phyloP scores from a whole-genome alignment of 148 eudicot species.

The Rhododendron mucronatum region DNA sequence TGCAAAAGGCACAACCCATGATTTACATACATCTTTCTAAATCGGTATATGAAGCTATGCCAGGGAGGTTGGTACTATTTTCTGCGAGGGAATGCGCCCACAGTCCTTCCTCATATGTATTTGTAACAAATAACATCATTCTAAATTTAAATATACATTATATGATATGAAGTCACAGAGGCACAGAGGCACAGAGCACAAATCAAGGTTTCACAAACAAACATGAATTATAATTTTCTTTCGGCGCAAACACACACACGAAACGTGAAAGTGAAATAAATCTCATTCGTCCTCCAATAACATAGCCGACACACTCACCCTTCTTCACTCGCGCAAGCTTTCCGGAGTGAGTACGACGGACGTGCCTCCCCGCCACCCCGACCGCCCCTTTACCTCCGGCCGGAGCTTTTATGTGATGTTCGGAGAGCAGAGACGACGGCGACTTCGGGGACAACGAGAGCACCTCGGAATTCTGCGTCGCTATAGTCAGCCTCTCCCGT shows the following conservation, averaged over 20 bases:
- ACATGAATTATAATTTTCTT: background rate
- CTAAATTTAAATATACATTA: background rate
- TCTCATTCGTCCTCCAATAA: background rate
- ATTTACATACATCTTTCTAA: background rate
- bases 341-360: constrained; percentile 86
- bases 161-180: background rate
- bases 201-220: background rate
- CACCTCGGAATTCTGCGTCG: constrained; percentile 55
- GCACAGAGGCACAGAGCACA: background rate
- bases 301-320: constrained; percentile 36
- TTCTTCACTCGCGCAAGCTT: constrained; percentile 67
- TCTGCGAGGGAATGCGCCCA: background rate
- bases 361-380: constrained; percentile 62
- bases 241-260: background rate
- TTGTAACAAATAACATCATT: background rate
- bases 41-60: background rate
- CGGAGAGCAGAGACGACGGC: constrained; percentile 34
- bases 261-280: background rate
- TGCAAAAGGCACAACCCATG: background rate
- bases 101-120: background rate
- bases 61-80: background rate
- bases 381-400: constrained; percentile 50
- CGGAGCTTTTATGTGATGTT: constrained; percentile 48
- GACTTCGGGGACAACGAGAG: constrained; percentile 51
- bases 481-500: constrained; percentile 76